A percentile compares a stretch with the other conserved stretches of the same genome.
Conservation (phyloP, 441 rosid genomes). For the Lepidium campestre region DNA sequence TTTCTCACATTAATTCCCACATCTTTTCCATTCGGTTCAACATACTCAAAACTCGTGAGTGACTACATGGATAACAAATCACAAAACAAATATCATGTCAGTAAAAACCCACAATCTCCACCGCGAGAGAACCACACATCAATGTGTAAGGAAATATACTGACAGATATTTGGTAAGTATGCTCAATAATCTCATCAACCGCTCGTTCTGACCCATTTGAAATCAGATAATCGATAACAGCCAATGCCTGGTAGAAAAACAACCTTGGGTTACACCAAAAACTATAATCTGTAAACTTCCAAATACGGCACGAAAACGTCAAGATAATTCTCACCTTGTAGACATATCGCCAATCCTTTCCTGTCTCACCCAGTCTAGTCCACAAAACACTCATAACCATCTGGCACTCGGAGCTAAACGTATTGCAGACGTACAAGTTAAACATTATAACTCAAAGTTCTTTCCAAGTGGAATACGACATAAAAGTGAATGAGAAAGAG, state of each 20-base stretch:
- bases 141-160: constrained; percentile 28
- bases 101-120: constrained; percentile 11
- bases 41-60: constrained; percentile 81
- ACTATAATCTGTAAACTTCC: not conserved
- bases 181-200: constrained; percentile 93
- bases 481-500: not conserved
- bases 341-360: constrained; percentile 97
- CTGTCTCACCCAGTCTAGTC: constrained; percentile 84
- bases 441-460: not conserved
- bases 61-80: constrained; percentile 44
- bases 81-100: constrained; percentile 21
- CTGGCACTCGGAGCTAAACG: constrained; percentile 81
- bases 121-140: not conserved
- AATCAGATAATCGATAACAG: constrained; percentile 89
- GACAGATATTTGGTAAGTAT: constrained; percentile 93
- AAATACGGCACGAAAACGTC: not conserved
- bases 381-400: constrained; percentile 94
- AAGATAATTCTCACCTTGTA: constrained; percentile 59
- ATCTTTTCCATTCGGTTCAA: constrained; percentile 95
- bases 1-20: constrained; percentile 89
- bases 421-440: constrained; percentile 18
- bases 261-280: not conserved
- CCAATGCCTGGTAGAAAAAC: constrained; percentile 56
- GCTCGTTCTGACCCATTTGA: constrained; percentile 97
- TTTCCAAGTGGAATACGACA: not conserved